Conservation (phyloP, 2,329 filamentous ascomycete genomes). For the Chaetoscypha palmicola region DNA sequence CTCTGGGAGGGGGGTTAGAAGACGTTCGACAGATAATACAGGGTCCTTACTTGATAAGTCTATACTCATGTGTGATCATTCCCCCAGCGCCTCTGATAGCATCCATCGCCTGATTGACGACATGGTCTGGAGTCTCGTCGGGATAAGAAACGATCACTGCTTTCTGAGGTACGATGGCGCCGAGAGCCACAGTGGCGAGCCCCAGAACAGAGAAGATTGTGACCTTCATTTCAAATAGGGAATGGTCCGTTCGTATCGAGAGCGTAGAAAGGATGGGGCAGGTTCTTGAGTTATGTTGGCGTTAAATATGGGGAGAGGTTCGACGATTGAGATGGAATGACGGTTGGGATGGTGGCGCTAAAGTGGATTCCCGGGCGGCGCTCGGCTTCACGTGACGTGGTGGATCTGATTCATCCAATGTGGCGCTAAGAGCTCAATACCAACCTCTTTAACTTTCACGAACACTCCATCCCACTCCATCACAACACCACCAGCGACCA, state of each 20-base stretch:
- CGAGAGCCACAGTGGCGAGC: slow-evolving; percentile 54
- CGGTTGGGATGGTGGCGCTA: too few relatives aligned
- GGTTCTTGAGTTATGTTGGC: too few relatives aligned
- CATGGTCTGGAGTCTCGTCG: slow-evolving; percentile 53
- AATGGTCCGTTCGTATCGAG: too few relatives aligned
- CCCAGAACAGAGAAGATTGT: slow-evolving; percentile 47
- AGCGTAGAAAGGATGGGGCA: too few relatives aligned
- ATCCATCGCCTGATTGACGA: slow-evolving; percentile 66
- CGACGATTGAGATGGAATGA: too few relatives aligned
- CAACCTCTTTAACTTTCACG: too few relatives aligned
- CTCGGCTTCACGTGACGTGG: too few relatives aligned
- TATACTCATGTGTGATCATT: slow-evolving; percentile 71
- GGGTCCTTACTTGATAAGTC: slow-evolving; percentile 53
- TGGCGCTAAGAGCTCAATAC: too few relatives aligned
- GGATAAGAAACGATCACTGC: slow-evolving; percentile 75
- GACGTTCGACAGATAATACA: background rate
- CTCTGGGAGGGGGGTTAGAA: slow-evolving; percentile 42
- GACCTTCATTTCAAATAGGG: slow-evolving; percentile 52
- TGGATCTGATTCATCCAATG: too few relatives aligned
- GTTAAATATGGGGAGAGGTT: too few relatives aligned
- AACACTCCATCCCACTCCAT: background rate
- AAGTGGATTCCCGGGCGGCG: too few relatives aligned
- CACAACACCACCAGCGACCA: background rate
- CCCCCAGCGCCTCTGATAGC: slow-evolving; percentile 65
- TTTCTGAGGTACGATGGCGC: slow-evolving; percentile 50